These are phyloP conservation scores for Trichoderma afroharzianum DNA, from an alignment of 2,329 filamentous ascomycete genomes.

Conservation along the genomic window DNA sequence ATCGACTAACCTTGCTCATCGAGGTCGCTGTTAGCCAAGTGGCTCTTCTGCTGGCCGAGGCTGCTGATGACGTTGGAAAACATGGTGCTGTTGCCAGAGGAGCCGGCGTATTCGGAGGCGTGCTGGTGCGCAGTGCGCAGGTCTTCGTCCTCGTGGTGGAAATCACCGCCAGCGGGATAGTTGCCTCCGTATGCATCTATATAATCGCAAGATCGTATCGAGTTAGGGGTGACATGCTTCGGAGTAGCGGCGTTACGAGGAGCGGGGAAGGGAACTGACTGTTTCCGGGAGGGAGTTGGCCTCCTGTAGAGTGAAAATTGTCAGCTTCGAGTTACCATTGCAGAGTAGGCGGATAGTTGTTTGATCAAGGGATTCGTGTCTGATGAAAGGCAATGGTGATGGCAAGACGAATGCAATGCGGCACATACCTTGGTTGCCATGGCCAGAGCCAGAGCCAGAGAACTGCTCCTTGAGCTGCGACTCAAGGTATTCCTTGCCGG, in stretches of 20 bases:
- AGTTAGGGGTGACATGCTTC: background rate
- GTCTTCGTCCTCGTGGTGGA: conserved; percentile 46
- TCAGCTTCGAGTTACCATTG: background rate
- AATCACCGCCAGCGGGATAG: conserved; percentile 29
- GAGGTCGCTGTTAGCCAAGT: conserved; percentile 45
- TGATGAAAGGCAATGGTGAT: conserved; percentile 21
- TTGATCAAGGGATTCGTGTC: background rate
- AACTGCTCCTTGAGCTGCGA: conserved; percentile 30
- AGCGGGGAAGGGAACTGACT: conserved; percentile 14
- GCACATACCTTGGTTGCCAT: conserved; percentile 5
- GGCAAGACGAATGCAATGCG: background rate
- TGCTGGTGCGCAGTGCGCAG: conserved; percentile 46
- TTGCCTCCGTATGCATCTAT: conserved; percentile 19
- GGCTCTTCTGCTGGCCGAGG: conserved; percentile 48
- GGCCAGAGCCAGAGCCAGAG: background rate
- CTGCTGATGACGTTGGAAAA: conserved; percentile 48
- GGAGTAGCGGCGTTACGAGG: background rate
- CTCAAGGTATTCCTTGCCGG: conserved; percentile 37
- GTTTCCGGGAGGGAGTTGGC: conserved; percentile 17
- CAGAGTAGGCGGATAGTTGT: background rate
- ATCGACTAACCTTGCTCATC: conserved; percentile 45
- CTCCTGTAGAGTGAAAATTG: background rate
- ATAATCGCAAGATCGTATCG: background rate
- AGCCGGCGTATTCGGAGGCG: conserved; percentile 45
- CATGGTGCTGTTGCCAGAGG: conserved; percentile 44